Evolutionary conservation across 1,284 basidiomycete genomes (phyloP), one percentile per base, ranked within the genome.

Genomic region (Psilocybe mexicana): DNA sequence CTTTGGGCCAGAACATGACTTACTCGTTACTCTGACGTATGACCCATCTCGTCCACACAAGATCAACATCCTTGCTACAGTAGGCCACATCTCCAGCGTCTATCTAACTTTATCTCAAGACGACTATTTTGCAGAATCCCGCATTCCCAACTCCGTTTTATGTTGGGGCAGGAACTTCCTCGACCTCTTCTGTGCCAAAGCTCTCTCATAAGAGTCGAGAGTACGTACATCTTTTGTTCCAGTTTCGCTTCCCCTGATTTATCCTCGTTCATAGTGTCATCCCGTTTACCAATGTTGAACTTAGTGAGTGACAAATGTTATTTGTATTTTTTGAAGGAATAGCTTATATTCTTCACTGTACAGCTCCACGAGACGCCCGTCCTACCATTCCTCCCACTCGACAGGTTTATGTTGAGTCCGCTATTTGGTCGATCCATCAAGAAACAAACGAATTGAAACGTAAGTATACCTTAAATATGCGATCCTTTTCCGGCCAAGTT

Each of bases 361-460:
- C 54, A 76, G 76, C 67, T 12, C 64, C 62, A 23, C 56, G 66
- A 30, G 59, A 57, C 42, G 70, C 69, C 0, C 59, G 50, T 43
- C 71, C 73, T 1, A 63, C 68, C 2, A 43, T 42, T 54, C 59
- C 46, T 58, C 55, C 47, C 33, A 58, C 45, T 40, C 55, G 28
- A 55, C 59, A 55, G 24, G 47, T 51, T 23, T 54, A 65, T 25
- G 70, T 69, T 25, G 72, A 79, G 58, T 77, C 76, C 25, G 67
- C 74, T n/a, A 75, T 78, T 43, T 79, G 76, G 76, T 65, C 70
- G 23, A 64, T 76, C 48, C 57, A 78, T 52, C 61, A 61, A 1
- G 55, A 61, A 7, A 76, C 73, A 5, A 68, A 72, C 43, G 68
- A 76, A 59, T 60, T 79, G 11, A 70, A 65, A 52, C 72, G 78